phyloP scores from a whole-genome alignment of 2,329 filamentous ascomycete species.

The Epichloe typhina region DNA sequence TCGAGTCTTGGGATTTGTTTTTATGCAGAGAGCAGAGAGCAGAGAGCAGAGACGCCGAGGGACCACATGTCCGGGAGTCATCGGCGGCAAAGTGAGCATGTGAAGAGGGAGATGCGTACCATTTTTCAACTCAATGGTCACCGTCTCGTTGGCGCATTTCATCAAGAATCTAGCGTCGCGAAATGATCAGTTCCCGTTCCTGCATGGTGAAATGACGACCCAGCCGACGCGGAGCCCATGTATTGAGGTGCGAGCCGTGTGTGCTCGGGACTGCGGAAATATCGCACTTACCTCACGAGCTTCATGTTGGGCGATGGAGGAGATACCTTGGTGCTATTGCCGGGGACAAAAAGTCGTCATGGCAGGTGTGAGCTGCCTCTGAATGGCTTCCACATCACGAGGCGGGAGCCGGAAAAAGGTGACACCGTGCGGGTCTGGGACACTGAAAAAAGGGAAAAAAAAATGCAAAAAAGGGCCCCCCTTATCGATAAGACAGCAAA shows the following conservation, averaged over 20 bases:
- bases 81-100: not conserved
- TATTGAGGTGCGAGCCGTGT: not conserved
- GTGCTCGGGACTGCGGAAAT: not conserved
- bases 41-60: not conserved
- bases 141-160: conserved; percentile 98
- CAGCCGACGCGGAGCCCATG: not conserved
- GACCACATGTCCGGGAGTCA: not conserved
- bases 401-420: not conserved
- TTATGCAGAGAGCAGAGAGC: not conserved
- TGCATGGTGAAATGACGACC: conserved; percentile 5
- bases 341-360: not conserved
- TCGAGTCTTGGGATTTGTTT: not conserved
- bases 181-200: conserved; percentile 5
- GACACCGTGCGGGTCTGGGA: not conserved
- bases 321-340: not conserved
- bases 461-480: not conserved
- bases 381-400: not conserved
- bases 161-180: conserved; percentile 67
- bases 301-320: conserved; percentile 57
- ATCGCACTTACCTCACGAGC: conserved; percentile 70
- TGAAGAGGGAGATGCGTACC: conserved; percentile 37
- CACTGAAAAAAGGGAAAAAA: not conserved
- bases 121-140: conserved; percentile 97
- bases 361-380: not conserved
- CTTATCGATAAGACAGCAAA: conserved; percentile 3